Base-by-base conservation (phyloP, 2,329 filamentous ascomycete genomes). In the Trichoderma asperellum region DNA sequence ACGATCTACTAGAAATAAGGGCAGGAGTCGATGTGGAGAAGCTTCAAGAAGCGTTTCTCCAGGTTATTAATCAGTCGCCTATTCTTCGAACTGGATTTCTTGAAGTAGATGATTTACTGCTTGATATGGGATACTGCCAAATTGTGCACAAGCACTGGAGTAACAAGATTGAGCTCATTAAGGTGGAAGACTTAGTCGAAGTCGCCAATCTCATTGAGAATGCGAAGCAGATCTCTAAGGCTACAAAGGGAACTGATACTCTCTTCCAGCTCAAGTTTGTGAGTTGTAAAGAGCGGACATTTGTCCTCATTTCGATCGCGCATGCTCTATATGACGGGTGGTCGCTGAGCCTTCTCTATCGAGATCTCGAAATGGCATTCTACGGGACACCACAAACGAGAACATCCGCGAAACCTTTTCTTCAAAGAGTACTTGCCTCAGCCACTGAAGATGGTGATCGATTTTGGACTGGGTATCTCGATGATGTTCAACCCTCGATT, bases 301-400 rank as follows among this genome's bases (percentile, higher is more conserved):
- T 85, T 68, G 71, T 90, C 1, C 75, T 90, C 5, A 77, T 97
- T 1, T 94, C 93, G 0, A 89, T 97, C 49, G 87, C 94, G 0
- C 94, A 97, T 79, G 93, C 94, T 1, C 83, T 97, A 24, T 97
- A 97, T 73, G 94, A 97, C 76, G 94, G 94, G 0, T 94, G 90
- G 87, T 97, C 94, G 2, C 85, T 97, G 14, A 83, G 84, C 4
- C 81, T 96, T 18, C 79, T 97, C 1, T 93, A 96, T 73, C 82
- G 85, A 55, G 89, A 96, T 74, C 85, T 97, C 0, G 79, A 84
- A 18, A 82, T 79, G n/a, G 88, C 90, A 1, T 97, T 96, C 71
- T 59, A 81, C 5, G 81, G 82, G 5, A 71, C 77, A 0, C 76
- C 81, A 12, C 72, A 73, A 2, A 47, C 77, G 1, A 83, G 88